phyloP scores from a whole-genome alignment of 2,329 filamentous ascomycete genomes.

The Pseudogymnoascus sp. region DNA sequence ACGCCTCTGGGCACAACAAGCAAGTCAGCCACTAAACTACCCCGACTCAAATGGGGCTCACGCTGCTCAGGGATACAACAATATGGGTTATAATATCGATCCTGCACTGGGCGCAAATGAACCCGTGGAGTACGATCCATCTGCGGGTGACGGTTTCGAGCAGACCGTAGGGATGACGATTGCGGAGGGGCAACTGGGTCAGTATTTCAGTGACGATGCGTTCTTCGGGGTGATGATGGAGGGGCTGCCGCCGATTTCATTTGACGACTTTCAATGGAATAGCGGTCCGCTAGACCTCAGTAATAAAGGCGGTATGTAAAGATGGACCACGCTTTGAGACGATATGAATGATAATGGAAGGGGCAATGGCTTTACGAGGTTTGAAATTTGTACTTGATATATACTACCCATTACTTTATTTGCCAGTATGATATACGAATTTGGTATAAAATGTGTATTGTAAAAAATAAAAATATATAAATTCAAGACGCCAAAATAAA shows the following conservation, averaged over 20 bases:
- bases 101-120: slow-evolving; percentile 22
- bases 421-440: background rate
- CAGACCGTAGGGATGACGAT: slow-evolving; percentile 29
- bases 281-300: background rate
- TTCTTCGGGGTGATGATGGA: slow-evolving; percentile 27
- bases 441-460: background rate
- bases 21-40: slow-evolving; percentile 4
- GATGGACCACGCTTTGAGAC: background rate
- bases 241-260: background rate
- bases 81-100: slow-evolving; percentile 22
- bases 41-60: slow-evolving; percentile 4
- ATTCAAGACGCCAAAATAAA: background rate
- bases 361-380: background rate
- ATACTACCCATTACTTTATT: background rate
- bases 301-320: background rate
- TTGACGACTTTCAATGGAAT: slow-evolving; percentile 2
- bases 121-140: slow-evolving; percentile 21
- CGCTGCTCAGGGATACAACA: slow-evolving; percentile 5
- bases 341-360: background rate
- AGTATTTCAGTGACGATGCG: slow-evolving; percentile 26
- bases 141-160: slow-evolving; percentile 29
- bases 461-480: background rate
- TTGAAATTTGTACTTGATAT: background rate
- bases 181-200: slow-evolving; percentile 26
- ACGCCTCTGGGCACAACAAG: slow-evolving; percentile 12